Evolutionary conservation across 306 rosid species (phyloP).

Genomic region (Trichosanthes truncata): DNA sequence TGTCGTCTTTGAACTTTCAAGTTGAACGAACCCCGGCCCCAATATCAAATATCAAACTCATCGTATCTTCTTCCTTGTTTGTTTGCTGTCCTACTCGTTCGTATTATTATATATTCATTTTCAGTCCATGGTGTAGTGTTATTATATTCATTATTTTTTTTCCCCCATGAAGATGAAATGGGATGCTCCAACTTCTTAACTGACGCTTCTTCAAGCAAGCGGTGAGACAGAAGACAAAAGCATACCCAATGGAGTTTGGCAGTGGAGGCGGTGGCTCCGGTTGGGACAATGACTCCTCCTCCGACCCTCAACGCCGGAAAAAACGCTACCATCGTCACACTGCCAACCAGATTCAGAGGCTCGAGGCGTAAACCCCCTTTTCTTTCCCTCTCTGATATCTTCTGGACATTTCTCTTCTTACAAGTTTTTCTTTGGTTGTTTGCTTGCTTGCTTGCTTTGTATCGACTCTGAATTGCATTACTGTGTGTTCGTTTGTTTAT

Average conservation of each 20-base stretch:
- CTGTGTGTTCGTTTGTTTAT: neutral
- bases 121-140: neutral
- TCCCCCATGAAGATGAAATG: conserved; percentile 9
- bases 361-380: conserved; percentile 56
- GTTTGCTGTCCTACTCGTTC: conserved; percentile 9
- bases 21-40: neutral
- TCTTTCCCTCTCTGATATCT: neutral
- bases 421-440: neutral
- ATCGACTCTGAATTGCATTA: neutral
- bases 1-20: too few relatives aligned
- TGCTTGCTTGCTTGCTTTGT: neutral
- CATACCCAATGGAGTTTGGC: conserved; percentile 51
- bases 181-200: neutral
- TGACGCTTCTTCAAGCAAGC: neutral
- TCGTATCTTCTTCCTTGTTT: conserved; percentile 18
- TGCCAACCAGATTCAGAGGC: conserved; percentile 87
- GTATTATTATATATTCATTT: neutral
- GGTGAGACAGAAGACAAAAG: neutral
- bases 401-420: neutral
- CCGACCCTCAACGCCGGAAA: conserved; percentile 56
- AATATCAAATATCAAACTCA: neutral
- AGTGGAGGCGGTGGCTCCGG: conserved; percentile 61
- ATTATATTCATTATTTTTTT: too few relatives aligned
- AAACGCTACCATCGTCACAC: conserved; percentile 97
- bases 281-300: conserved; percentile 41